phyloP scores from a whole-genome alignment of 768 basidiomycete species.

The Calocera viscosa region DNA sequence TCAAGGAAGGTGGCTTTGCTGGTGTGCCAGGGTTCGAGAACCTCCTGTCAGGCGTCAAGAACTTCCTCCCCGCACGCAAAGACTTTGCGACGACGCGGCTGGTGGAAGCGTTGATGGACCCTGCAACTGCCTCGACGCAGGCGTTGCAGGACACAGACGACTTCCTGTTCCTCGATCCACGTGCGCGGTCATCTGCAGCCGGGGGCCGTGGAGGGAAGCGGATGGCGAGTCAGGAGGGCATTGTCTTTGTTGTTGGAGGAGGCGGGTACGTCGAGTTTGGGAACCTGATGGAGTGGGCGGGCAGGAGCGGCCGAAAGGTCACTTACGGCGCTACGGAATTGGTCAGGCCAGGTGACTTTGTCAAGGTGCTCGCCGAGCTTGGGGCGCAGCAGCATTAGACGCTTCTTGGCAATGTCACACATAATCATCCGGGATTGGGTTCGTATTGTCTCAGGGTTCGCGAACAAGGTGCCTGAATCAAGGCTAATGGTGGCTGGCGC shows the following conservation, averaged over 20 bases:
- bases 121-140: slow-evolving; percentile 82
- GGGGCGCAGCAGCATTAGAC: slow-evolving; percentile 12
- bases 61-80: slow-evolving; percentile 91
- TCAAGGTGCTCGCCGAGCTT: slow-evolving; percentile 48
- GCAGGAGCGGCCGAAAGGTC: slow-evolving; percentile 65
- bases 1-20: slow-evolving; percentile 76
- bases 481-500: background rate
- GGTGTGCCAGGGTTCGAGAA: slow-evolving; percentile 56
- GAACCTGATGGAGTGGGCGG: slow-evolving; percentile 88
- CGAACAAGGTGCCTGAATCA: background rate
- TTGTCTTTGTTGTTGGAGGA: slow-evolving; percentile 91
- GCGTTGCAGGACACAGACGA: slow-evolving; percentile 95
- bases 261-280: slow-evolving; percentile 97
- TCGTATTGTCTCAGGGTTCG: background rate
- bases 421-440: background rate
- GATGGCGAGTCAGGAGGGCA: slow-evolving; percentile 77
- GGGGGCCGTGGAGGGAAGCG: slow-evolving; percentile 33
- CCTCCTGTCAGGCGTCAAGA: slow-evolving; percentile 93
- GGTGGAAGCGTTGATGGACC: slow-evolving; percentile 95
- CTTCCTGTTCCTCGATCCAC: slow-evolving; percentile 86
- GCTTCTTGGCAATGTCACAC: background rate
- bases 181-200: slow-evolving; percentile 48
- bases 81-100: slow-evolving; percentile 83
- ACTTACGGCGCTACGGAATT: slow-evolving; percentile 97
- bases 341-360: slow-evolving; percentile 74